Percentiles rank a stretch among this genome's conserved stretches.
phyloP scores from a whole-genome alignment of 1,284 basidiomycete genomes.

The Moniliophthora roreri region DNA sequence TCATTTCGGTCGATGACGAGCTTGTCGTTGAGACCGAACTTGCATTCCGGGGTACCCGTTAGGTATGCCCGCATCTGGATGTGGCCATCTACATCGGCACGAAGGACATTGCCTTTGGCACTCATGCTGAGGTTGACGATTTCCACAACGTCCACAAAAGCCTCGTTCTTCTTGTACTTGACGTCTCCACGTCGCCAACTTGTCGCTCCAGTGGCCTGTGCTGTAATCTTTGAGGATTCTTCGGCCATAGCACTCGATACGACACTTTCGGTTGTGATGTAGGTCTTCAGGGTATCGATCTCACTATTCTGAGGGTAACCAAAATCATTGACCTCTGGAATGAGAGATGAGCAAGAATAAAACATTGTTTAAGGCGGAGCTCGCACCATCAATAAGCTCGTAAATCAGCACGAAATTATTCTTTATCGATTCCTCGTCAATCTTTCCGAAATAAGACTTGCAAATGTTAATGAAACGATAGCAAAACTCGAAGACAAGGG shows the following conservation, averaged over 20 bases:
- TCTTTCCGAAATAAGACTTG: constrained; percentile 94
- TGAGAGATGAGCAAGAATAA: background rate
- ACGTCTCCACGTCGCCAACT: constrained; percentile 94
- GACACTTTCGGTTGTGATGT: constrained; percentile 97
- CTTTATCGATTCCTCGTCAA: constrained; percentile 98
- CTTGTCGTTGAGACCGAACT: constrained; percentile 98
- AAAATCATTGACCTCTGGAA: constrained; percentile 93
- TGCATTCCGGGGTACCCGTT: constrained; percentile 95
- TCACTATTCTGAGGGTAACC: constrained; percentile 99
- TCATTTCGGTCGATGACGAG: constrained; percentile 92
- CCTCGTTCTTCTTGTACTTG: constrained; percentile 98
- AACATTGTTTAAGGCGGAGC: constrained; percentile 4
- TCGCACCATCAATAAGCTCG: constrained; percentile 88
- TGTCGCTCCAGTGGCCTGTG: constrained; percentile 92
- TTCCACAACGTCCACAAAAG: constrained; percentile 97
- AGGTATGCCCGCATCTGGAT: constrained; percentile 98
- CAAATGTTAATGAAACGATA: constrained; percentile 95
- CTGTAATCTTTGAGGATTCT: constrained; percentile 95
- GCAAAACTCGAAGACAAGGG: constrained; percentile 96
- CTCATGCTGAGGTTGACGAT: constrained; percentile 96
- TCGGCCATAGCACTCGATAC: constrained; percentile 84
- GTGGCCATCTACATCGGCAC: constrained; percentile 98
- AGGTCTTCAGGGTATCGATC: constrained; percentile 95
- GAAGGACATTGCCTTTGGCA: constrained; percentile 87
- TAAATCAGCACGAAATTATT: constrained; percentile 99